Evolutionary conservation across 306 rosid genomes (phyloP), one percentile per base, ranked within the genome.

Genomic region (Psophocarpus tetragonolobus): DNA sequence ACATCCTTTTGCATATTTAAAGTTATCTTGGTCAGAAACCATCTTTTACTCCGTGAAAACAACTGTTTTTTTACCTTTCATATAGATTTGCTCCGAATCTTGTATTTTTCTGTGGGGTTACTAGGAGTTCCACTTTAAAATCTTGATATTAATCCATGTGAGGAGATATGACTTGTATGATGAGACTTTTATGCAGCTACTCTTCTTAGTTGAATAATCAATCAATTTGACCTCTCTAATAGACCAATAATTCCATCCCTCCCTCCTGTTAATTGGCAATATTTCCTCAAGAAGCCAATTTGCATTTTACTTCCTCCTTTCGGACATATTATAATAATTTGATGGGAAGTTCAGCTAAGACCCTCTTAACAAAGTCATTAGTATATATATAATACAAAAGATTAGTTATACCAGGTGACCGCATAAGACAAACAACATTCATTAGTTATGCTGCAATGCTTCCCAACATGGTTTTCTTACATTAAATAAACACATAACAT

Each of bases 391-490:
- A 53, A 23, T 68, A 77, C 50, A 38, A 18, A 68, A 50, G 80
- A 64, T 64, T 51, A 73, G 74, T 54, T 78, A 75, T 77, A 60
- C 23, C 14, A 27, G 62, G 79, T 71, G 85, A 85, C 82, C 79
- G 72, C 64, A 75, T 26, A 61, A 23, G 88, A 89, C 93, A 87
- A 87, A 74, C 18, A 74, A 38, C 80, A 75, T 84, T 78, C 87
- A 80, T 76, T 65, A 50, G 77, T 84, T 75, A 64, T 79, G 90
- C 75, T 80, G 84, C 79, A 48, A 20, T 84, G 88, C 86, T 82
- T 81, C 89, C 93, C 88, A 76, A 88, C 91, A 88, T 74, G 89
- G 85, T 76, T 81, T 87, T 66, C 80, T 83, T 68, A 6, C 66
- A 77, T 76, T 84, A 82, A 83, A 76, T 65, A 81, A 65, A 15